Evolutionary conservation across 2,329 filamentous ascomycete species (phyloP).

Genomic region (Trichoderma arundinaceum): DNA sequence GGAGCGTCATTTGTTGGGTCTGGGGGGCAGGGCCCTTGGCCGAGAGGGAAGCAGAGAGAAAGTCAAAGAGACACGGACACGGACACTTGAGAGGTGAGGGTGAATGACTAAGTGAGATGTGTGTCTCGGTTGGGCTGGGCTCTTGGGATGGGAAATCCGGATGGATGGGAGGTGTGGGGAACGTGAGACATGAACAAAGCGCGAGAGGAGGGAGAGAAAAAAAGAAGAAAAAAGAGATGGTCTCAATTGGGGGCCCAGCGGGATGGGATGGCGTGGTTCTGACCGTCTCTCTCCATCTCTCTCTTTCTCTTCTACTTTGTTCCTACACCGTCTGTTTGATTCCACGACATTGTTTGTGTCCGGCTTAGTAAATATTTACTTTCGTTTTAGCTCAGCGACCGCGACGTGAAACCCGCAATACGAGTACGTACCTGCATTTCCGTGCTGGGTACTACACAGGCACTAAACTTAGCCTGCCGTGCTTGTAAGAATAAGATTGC

Average conservation of each 20-base stretch:
- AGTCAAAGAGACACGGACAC: too few species aligned
- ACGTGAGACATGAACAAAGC: not conserved
- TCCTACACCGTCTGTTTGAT: not conserved
- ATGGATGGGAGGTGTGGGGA: constrained; percentile 23
- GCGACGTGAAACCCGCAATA: constrained; percentile 23
- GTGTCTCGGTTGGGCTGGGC: constrained; percentile 17
- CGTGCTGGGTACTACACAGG: constrained; percentile 11
- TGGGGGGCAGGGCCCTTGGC: not conserved
- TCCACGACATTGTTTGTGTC: not conserved
- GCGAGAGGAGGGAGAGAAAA: not conserved
- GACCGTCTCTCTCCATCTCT: not conserved
- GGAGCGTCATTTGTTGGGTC: constrained; percentile 9
- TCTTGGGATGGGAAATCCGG: not conserved
- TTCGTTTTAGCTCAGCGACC: not conserved
- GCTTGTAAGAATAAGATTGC: constrained; percentile 19
- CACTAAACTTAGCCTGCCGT: constrained; percentile 21
- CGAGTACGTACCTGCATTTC: constrained; percentile 8
- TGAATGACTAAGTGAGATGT: not conserved
- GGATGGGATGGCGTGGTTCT: not conserved
- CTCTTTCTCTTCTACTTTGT: not conserved
- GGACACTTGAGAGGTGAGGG: not conserved
- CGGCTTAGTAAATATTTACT: constrained; percentile 13
- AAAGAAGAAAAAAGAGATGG: too few species aligned
- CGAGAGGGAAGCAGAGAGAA: too few species aligned
- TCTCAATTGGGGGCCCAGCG: too few species aligned